Base-by-base conservation (phyloP, 129 eudicot genomes). In the Centrapalus pauciflorus region DNA sequence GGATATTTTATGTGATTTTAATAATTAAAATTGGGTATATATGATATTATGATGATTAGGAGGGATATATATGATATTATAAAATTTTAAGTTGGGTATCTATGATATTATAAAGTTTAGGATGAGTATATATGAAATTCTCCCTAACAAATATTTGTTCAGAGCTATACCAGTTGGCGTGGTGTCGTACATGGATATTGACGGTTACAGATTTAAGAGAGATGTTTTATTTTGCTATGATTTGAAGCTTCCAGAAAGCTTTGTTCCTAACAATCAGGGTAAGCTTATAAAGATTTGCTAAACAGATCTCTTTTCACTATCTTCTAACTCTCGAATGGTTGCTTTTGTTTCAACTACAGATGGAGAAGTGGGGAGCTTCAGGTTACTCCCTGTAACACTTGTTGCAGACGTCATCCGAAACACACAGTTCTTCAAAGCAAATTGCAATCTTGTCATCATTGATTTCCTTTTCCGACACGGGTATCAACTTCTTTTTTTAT, bases 141-240 rank as follows among this genome's bases (percentile, higher is more conserved):
- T n/a, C n/a, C n/a, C n/a, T n/a, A n/a, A 35, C 19, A 33, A 9
- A 16, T 58, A 32, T 58, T 8, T 72, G 41, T 50, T 26, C 28
- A 87, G 94, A 56, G 94, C 93, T 3, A 78, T 67, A 74, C 86
- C 97, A 43, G 96, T 91, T 45, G 94, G 96, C 2, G 94, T 79
- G 27, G 88, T 91, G 49, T 87, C 96, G 7, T 91, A 85, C 85
- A 67, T 74, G 88, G 94, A 91, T 74, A 91, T 91, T 43, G 80
- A 87, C 4, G 90, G 88, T 32, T 79, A 74, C 52, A 85, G 97
- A 81, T 87, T 78, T 78, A 91, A 91, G 80, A 83, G 97, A 77
- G 97, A 91, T 79, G 97, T 91, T 83, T 81, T 91, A 19, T 91
- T 91, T 52, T 91, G 97, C 67, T 87, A 91, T 37, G 97, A 91